Evolutionary conservation across 2,329 filamentous ascomycete genomes (phyloP).

Genomic region (Mollisia scopiformis): DNA sequence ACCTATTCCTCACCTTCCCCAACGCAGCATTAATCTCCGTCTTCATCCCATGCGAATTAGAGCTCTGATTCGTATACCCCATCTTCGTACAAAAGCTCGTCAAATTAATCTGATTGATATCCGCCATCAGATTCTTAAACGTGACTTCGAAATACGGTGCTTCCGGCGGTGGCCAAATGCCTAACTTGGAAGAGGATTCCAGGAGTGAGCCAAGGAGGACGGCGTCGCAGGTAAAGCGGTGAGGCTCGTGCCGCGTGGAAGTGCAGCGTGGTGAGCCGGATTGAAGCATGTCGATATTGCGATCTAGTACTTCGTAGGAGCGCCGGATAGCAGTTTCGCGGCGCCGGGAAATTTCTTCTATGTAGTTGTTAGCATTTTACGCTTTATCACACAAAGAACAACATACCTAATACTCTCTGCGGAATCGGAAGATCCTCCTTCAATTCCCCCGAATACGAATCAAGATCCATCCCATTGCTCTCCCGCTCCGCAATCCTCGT

Average conservation of each 20-base stretch:
- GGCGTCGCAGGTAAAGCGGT: conserved; percentile 16
- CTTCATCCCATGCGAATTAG: conserved; percentile 17
- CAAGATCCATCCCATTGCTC: conserved; percentile 10
- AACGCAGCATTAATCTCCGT: conserved; percentile 11
- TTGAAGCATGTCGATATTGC: conserved; percentile 32
- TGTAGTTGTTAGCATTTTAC: background rate
- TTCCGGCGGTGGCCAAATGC: conserved; percentile 16
- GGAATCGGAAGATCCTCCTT: conserved; percentile 20
- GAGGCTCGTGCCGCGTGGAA: conserved; percentile 11
- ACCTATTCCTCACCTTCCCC: conserved; percentile 11
- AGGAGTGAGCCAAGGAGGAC: conserved; percentile 15
- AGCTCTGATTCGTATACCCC: conserved; percentile 14
- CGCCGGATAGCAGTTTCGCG: conserved; percentile 25
- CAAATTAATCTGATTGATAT: conserved; percentile 12
- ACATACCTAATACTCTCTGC: conserved; percentile 14
- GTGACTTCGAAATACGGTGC: conserved; percentile 11
- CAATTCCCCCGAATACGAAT: conserved; percentile 5
- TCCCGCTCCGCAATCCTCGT: conserved; percentile 13
- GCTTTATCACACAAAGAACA: background rate
- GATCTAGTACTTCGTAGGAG: conserved; percentile 36
- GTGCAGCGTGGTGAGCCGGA: conserved; percentile 9
- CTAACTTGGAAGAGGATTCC: conserved; percentile 10
- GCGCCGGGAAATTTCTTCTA: background rate
- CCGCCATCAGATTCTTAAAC: conserved; percentile 8
- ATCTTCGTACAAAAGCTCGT: conserved; percentile 14